Evolutionary conservation across 2,329 filamentous ascomycete species (phyloP).

Genomic region (Aureobasidium subglaciale): DNA sequence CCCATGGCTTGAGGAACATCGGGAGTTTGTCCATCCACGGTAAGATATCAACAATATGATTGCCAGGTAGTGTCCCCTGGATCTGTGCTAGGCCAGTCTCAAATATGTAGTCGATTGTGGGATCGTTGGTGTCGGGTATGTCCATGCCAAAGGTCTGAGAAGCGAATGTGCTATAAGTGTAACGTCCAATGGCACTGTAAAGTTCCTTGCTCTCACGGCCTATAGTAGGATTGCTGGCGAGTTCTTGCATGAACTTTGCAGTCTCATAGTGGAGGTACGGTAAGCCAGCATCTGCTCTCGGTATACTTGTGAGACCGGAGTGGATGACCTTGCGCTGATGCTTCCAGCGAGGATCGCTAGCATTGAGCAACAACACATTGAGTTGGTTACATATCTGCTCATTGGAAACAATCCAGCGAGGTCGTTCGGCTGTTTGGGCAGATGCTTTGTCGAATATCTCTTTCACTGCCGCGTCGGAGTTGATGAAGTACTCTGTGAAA

Average conservation of each 20-base stretch:
- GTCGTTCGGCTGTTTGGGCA: constrained; percentile 11
- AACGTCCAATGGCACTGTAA: constrained; percentile 1
- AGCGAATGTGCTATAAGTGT: constrained; percentile 14
- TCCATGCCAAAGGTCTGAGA: constrained; percentile 13
- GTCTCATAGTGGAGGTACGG: constrained; percentile 13
- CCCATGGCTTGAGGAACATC: constrained; percentile 15
- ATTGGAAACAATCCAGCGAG: constrained; percentile 15
- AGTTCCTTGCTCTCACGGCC: constrained; percentile 6
- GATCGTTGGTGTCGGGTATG: constrained; percentile 2
- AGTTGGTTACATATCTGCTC: constrained; percentile 16
- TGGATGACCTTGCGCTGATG: constrained; percentile 12
- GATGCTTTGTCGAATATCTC: constrained; percentile 12
- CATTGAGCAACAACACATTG: constrained; percentile 13
- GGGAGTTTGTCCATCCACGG: constrained; percentile 13
- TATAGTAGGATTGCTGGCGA: constrained; percentile 4
- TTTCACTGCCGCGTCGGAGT: constrained; percentile 8
- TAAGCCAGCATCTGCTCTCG: constrained; percentile 11
- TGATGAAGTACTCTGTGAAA: constrained; percentile 3
- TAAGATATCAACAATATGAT: constrained; percentile 9
- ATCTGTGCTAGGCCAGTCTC: constrained; percentile 14
- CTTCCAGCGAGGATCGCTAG: constrained; percentile 15
- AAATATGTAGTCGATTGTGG: constrained; percentile 11
- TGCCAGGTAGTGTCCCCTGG: constrained; percentile 8
- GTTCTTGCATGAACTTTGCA: constrained; percentile 10
- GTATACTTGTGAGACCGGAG: constrained; percentile 14